Evolutionary conservation across 2,329 filamentous ascomycete genomes (phyloP), one percentile per base, ranked within the genome.

Genomic region (Trichoderma breve): DNA sequence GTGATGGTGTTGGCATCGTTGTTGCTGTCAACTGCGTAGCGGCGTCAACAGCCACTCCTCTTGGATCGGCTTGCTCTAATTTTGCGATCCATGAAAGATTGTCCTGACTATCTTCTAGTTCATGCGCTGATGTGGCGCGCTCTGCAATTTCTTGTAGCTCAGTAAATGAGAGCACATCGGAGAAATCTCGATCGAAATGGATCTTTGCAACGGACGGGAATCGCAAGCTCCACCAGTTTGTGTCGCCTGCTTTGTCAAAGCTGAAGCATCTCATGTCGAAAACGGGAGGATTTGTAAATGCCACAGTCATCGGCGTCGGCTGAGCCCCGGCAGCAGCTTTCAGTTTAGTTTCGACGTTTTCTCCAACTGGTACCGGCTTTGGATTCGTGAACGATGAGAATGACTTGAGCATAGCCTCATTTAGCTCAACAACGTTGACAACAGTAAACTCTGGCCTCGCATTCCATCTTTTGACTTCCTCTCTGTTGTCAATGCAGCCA

Each of bases 201-300:
- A 97, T 85, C 77, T 95, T 97, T 71, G 89, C 86, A 4, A 95
- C 88, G 3, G 88, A 85, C 1, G 94, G 92, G 76, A 97, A 97
- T 1, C 94, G 87, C 67, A 94, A 87, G 72, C 90, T 91, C 84
- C 89, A 94, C 76, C 92, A 94, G 1, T 86, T 85, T 15, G 89
- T 90, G 76, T 92, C 91, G 4, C 89, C 87, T 3, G 88, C 86
- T 77, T 91, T 93, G 73, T 94, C 92, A 75, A 94, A 97, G 0
- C 91, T 91, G 73, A 93, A 93, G 68, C 93, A 95, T 28, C 92
- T 86, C 72, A 97, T 84, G 75, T 97, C 95, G 71, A 94, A 92
- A 0, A 97, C 89, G 24, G 93, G 87, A 0, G 94, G 94, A 0
- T 85, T 83, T 7, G 85, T 87, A 79, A 97, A 97, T 1, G 91